Percentiles rank a stretch among this genome's conserved stretches.
Evolutionary conservation across 805 yeast species (phyloP).

Genomic region (Nakazawaea molendinolei): DNA sequence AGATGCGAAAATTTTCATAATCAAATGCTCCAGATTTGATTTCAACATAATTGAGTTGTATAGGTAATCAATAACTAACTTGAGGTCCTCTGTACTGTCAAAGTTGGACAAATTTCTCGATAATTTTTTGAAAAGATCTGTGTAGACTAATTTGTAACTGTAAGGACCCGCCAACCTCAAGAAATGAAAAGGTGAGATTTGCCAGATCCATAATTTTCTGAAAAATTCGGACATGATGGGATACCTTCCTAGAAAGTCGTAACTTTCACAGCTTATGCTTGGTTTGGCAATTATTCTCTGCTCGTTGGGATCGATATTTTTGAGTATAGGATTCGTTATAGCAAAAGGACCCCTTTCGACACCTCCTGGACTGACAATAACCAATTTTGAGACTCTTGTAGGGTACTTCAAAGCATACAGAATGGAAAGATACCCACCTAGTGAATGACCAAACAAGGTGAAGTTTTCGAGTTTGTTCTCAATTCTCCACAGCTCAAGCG

Average conservation of each 20-base stretch:
- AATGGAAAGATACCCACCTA: slow-evolving; percentile 69
- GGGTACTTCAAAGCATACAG: slow-evolving; percentile 60
- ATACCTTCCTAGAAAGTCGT: slow-evolving; percentile 39
- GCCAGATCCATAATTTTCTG: slow-evolving; percentile 31
- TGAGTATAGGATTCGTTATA: slow-evolving; percentile 33
- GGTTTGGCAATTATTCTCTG: slow-evolving; percentile 23
- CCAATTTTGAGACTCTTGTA: slow-evolving; percentile 40
- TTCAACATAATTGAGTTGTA: slow-evolving; percentile 24
- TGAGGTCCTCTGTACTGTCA: slow-evolving; percentile 20
- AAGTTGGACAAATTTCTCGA: slow-evolving; percentile 17
- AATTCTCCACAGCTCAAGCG: slow-evolving; percentile 61
- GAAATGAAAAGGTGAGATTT: slow-evolving; percentile 39
- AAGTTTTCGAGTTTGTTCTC: slow-evolving; percentile 42
- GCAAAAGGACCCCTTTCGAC: slow-evolving; percentile 66
- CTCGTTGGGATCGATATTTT: slow-evolving; percentile 5
- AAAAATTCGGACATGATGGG: slow-evolving; percentile 32
- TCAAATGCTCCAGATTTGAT: slow-evolving; percentile 27
- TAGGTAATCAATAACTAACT: slow-evolving; percentile 24
- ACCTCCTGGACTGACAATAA: slow-evolving; percentile 73
- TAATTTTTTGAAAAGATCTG: slow-evolving; percentile 22
- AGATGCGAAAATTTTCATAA: slow-evolving; percentile 46
- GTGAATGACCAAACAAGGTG: slow-evolving; percentile 69
- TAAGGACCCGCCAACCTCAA: slow-evolving; percentile 37
- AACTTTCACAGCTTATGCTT: slow-evolving; percentile 35
- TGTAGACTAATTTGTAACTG: slow-evolving; percentile 24